Percentiles rank a stretch among this genome's conserved stretches.
These are phyloP conservation scores for Mortierella hygrophila DNA, from an alignment of 192 early-diverging fungal genomes.

Conservation along the genomic window DNA sequence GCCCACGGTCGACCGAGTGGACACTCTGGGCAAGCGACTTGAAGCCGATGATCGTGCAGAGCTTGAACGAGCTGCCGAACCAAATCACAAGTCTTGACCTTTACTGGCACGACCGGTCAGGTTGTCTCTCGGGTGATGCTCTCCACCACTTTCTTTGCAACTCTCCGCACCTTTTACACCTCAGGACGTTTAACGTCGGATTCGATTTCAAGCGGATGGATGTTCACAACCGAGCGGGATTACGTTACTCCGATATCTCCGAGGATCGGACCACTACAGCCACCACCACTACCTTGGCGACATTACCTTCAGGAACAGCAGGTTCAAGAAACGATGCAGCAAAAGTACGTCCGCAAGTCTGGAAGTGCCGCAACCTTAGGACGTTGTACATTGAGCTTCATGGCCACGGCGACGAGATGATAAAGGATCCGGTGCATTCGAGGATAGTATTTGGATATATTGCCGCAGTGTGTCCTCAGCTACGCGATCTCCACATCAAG, in stretches of 20 bases:
- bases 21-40: not conserved
- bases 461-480: not conserved
- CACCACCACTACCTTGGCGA: not conserved
- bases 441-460: not conserved
- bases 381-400: constrained; percentile 1
- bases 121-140: not conserved
- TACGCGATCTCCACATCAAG: not conserved
- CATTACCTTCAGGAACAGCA: not conserved
- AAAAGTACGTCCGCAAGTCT: not conserved
- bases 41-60: not conserved
- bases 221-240: not conserved
- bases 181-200: not conserved
- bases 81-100: not conserved
- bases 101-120: not conserved
- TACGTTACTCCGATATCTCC: not conserved
- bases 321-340: not conserved
- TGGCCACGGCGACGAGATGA: not conserved
- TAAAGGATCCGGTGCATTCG: not conserved
- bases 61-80: not conserved
- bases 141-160: not conserved
- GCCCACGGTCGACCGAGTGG: not conserved
- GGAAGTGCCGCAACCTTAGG: not conserved
- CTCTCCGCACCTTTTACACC: not conserved
- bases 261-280: not conserved
- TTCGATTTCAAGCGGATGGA: not conserved